These are phyloP conservation scores for Vitis amurensis DNA, from an alignment of 164 flowering plant genomes.

Conservation along the genomic window DNA sequence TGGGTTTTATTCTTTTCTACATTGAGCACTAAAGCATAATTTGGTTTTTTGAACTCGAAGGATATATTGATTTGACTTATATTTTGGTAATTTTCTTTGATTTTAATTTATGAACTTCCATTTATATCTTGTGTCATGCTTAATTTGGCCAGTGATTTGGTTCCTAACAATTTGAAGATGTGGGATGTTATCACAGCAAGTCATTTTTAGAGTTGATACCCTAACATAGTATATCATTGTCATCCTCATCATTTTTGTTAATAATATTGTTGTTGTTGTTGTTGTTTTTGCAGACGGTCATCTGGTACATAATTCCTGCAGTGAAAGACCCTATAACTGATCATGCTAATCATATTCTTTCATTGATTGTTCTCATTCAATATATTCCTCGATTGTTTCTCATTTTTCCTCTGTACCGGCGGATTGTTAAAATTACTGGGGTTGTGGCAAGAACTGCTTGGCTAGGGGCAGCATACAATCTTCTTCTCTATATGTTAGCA, in stretches of 20 bases:
- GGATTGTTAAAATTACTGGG: conserved; percentile 79
- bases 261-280: not conserved
- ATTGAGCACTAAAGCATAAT: too few species aligned
- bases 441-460: conserved; percentile 75
- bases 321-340: conserved; percentile 34
- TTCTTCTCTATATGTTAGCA: conserved; percentile 71
- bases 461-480: conserved; percentile 92
- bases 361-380: conserved; percentile 82
- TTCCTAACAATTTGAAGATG: not conserved
- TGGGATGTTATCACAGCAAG: not conserved
- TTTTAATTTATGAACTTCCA: not conserved
- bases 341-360: conserved; percentile 60
- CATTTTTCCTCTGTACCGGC: conserved; percentile 69
- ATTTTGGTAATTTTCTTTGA: not conserved
- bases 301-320: conserved; percentile 72
- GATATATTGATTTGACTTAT: not conserved
- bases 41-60: too few species aligned
- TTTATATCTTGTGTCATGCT: not conserved
- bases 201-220: not conserved
- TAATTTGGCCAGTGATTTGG: not conserved
- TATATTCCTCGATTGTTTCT: conserved; percentile 77
- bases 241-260: not conserved
- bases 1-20: too few species aligned
- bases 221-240: not conserved
- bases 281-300: conserved; percentile 52